Conservation (phyloP, 2,329 filamentous ascomycete genomes). For the Xylaria sp. region DNA sequence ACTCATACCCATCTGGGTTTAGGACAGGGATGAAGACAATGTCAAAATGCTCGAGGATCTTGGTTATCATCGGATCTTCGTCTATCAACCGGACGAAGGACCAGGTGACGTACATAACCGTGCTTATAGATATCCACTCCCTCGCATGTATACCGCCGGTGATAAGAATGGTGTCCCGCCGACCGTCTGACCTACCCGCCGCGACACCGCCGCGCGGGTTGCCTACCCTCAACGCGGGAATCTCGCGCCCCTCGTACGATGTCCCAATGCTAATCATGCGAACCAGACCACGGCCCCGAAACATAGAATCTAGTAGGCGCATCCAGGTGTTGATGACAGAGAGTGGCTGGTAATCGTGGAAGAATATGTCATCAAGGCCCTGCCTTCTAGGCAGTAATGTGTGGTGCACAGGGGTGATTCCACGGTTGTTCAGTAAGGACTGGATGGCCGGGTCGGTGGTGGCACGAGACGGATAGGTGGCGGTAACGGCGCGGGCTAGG, state of each 20-base stretch:
- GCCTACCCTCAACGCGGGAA: slow-evolving; percentile 79
- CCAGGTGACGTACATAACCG: slow-evolving; percentile 89
- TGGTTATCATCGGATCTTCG: slow-evolving; percentile 70
- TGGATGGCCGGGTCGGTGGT: slow-evolving; percentile 25
- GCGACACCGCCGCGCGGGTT: slow-evolving; percentile 36
- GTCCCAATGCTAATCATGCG: slow-evolving; percentile 75
- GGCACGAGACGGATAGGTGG: slow-evolving; percentile 66
- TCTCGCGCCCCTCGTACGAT: slow-evolving; percentile 86
- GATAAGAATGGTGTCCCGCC: slow-evolving; percentile 77
- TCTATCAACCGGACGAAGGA: slow-evolving; percentile 82
- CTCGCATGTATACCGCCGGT: slow-evolving; percentile 88
- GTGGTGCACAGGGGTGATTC: slow-evolving; percentile 37
- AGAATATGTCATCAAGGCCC: slow-evolving; percentile 76
- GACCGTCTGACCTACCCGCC: slow-evolving; percentile 45
- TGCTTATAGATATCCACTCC: slow-evolving; percentile 95
- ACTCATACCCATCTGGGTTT: slow-evolving; percentile 94
- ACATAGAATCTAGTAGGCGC: slow-evolving; percentile 86
- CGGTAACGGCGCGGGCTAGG: slow-evolving; percentile 74
- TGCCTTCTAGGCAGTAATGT: slow-evolving; percentile 37
- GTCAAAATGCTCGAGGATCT: slow-evolving; percentile 81
- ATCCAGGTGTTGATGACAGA: slow-evolving; percentile 88
- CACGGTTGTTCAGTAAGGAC: slow-evolving; percentile 23
- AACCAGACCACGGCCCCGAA: slow-evolving; percentile 69
- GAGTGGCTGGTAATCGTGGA: slow-evolving; percentile 87
- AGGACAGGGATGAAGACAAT: slow-evolving; percentile 85